Percentiles rank a stretch among this genome's conserved stretches.
Conservation (phyloP, 345 rosid genomes). For the Murraya paniculata region DNA sequence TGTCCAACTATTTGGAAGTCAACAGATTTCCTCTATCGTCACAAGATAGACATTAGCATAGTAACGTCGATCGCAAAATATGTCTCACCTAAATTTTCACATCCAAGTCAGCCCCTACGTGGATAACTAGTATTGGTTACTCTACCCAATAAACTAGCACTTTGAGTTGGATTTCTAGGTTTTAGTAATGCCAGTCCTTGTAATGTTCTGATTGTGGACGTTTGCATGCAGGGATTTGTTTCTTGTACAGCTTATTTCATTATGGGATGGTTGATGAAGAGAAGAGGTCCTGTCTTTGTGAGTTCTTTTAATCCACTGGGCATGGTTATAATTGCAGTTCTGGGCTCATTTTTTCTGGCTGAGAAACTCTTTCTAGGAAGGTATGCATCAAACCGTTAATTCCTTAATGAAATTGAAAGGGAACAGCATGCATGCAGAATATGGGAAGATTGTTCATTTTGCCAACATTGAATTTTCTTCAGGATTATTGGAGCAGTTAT, state of each 20-base stretch:
- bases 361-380: conserved; percentile 51
- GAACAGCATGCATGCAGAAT: neutral
- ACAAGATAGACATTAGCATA: too few species aligned
- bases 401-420: neutral
- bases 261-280: conserved; percentile 54
- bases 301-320: conserved; percentile 60
- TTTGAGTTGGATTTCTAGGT: too few species aligned
- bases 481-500: conserved; percentile 65
- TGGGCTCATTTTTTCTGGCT: conserved; percentile 53
- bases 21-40: too few species aligned
- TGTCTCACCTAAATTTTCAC: too few species aligned
- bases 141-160: too few species aligned
- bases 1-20: too few species aligned
- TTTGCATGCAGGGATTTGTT: conserved; percentile 55
- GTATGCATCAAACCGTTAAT: conserved; percentile 18
- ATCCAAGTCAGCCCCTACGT: too few species aligned
- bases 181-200: too few species aligned
- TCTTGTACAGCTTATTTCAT: conserved; percentile 55
- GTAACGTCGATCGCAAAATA: too few species aligned
- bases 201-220: too few species aligned
- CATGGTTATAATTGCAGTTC: conserved; percentile 57
- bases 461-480: neutral
- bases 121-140: too few species aligned
- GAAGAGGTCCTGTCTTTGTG: conserved; percentile 67
- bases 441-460: neutral